Base-by-base conservation (phyloP, 2,329 filamentous ascomycete species). In the Sordariomycetes sp. region DNA sequence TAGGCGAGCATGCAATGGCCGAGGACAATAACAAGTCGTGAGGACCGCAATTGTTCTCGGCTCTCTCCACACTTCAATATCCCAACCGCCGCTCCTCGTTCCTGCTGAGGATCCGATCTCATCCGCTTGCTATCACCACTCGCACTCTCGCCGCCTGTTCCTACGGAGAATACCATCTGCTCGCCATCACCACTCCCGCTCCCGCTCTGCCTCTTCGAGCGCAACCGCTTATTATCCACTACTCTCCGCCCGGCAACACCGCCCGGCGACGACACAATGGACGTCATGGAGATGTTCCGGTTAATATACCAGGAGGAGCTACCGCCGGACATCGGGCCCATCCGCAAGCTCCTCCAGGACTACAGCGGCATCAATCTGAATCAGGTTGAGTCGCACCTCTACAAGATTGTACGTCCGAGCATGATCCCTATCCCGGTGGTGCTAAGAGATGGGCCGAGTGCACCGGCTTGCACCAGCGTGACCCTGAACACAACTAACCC, bases 311-410 rank as follows among this genome's bases (percentile, higher is more conserved):
- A 62, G 55, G 61, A 62, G 53, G 60, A 62, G 18, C 66, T 71
- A 40, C 74, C 74, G 11, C 61, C 68, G 46, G 69, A 72, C 54
- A 70, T 72, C 57, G 68, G 66, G 28, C 67, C 71, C 16, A 66
- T 71, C 35, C 68, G 68, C 57, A 65, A 69, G 34, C 64, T 76
- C 40, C 70, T 76, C 35, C 63, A 70, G 51, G 62, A 65, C 1
- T 76, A 76, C 62, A 74, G 73, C 64, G 65, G 66, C 55, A 70
- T 76, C 22, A 66, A 71, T 2, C 61, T 63, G 11, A 61, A 63
- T 8, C 66, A 74, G 11, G 60, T 76, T 10, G 69, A 74, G 53
- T 22, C 64, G 59, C 54, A 67, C 56, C 20, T 64, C 12, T n/a
- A 62, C 48, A 53, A 34, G 10, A 62, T 61, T 34, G 61, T 62